A percentile compares a stretch with the other conserved stretches of the same genome.
Evolutionary conservation across 495 filamentous ascomycete species (phyloP).

Genomic region (Penicillium goetzii): DNA sequence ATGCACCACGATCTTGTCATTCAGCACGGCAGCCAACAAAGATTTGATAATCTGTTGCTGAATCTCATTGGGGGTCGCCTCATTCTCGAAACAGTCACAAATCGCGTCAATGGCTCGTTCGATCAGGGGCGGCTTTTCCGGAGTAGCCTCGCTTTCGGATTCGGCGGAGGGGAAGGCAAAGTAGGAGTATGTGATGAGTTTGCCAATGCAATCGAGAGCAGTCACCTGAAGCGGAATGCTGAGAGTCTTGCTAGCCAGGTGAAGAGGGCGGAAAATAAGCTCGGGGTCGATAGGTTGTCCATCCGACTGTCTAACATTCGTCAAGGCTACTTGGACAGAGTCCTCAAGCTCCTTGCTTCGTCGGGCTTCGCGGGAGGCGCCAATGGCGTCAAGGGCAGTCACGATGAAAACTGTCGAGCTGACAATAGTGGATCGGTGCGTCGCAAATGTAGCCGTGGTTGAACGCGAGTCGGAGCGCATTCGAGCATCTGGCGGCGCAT

Average conservation of each 20-base stretch:
- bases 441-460: conserved; percentile 57
- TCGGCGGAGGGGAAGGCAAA: conserved; percentile 75
- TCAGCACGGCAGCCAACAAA: conserved; percentile 89
- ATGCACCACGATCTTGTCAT: conserved; percentile 98
- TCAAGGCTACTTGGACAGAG: conserved; percentile 75
- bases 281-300: conserved; percentile 76
- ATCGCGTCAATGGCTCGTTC: conserved; percentile 98
- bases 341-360: conserved; percentile 80
- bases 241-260: conserved; percentile 80
- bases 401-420: conserved; percentile 95
- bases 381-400: conserved; percentile 87
- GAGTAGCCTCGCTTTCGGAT: conserved; percentile 51
- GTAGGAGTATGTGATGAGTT: conserved; percentile 97
- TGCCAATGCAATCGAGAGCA: conserved; percentile 96
- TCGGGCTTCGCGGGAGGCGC: conserved; percentile 82
- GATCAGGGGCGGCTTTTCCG: conserved; percentile 69
- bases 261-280: conserved; percentile 86
- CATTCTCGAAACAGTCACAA: conserved; percentile 98
- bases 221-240: conserved; percentile 85
- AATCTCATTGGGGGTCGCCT: conserved; percentile 84
- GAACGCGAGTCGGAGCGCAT: conserved; percentile 63
- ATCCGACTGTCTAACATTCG: conserved; percentile 77
- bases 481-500: conserved; percentile 35
- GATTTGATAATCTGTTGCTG: conserved; percentile 99
- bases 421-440: conserved; percentile 62